Evolutionary conservation across 176 grass and related monocot species (phyloP), one percentile per base, ranked within the genome.

Genomic region (Alopecurus myosuroides): DNA sequence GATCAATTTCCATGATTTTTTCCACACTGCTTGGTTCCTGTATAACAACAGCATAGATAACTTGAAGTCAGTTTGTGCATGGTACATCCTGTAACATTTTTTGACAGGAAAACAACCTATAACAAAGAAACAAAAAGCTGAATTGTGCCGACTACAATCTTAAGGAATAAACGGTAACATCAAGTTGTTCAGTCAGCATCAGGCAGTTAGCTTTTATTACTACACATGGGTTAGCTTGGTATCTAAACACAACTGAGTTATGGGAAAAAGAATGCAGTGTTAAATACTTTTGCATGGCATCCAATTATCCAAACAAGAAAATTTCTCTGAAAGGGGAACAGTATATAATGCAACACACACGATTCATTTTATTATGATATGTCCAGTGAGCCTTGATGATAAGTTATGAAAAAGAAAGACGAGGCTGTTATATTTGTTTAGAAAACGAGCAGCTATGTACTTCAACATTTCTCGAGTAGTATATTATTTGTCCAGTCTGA

Each of bases 11-110:
- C 95, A 94, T 94, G 82, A 98, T 94, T 89, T 98, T 94, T 82
- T 98, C 95, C 62, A 94, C 92, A 83, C 92, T 98, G 78, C 95
- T 94, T 72, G 95, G 95, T 83, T 98, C 95, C 95, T 94, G 63
- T 15, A 91, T n/a, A 78, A 81, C 34, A 42, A 79, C 53, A 85
- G 37, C 1, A 74, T 76, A 70, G 8, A 50, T 25, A 70, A 81
- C 6, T 42, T 77, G 5, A 70, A 68, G 23, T 25, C 33, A 81
- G 61, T 87, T 87, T 56, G n/a, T 20, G 53, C 36, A 64, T 51
- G 22, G 34, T 12, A 79, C 26, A 79, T 26, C 50, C 18, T 31
- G 4, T 35, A 35, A 35, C 34, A 35, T 3, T 35, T 4, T 35
- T 35, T 35, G 34, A 35, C 34, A 35, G 34, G 34, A 60, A 35